Evolutionary conservation across 2,329 filamentous ascomycete species (phyloP).

Genomic region (Clonostachys solani): DNA sequence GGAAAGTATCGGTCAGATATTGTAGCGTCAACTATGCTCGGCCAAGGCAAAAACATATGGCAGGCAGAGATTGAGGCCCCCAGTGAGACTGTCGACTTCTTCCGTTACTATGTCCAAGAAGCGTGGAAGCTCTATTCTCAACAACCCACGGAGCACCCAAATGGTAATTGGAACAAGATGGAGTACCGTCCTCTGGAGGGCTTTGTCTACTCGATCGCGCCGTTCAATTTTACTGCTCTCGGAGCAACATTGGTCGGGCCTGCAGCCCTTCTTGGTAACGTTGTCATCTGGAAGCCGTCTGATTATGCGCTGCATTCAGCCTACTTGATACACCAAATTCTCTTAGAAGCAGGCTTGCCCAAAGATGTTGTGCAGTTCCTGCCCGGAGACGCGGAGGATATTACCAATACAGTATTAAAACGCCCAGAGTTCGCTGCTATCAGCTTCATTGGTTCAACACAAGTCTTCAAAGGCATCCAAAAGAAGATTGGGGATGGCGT

Average conservation of each 20-base stretch:
- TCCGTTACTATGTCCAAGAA: constrained; percentile 21
- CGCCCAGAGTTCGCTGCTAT: constrained; percentile 28
- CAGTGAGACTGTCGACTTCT: constrained; percentile 29
- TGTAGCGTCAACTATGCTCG: constrained; percentile 33
- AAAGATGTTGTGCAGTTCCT: constrained; percentile 27
- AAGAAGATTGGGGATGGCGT: constrained; percentile 15
- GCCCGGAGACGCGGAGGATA: constrained; percentile 23
- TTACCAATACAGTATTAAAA: constrained; percentile 19
- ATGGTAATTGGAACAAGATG: constrained; percentile 10
- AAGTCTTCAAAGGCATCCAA: constrained; percentile 22
- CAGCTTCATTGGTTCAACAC: constrained; percentile 24
- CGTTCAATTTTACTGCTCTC: constrained; percentile 38
- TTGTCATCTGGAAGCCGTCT: constrained; percentile 33
- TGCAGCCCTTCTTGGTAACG: constrained; percentile 31
- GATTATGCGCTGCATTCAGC: constrained; percentile 20
- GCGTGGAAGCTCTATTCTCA: constrained; percentile 25
- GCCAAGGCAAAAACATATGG: constrained; percentile 32
- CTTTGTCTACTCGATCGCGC: constrained; percentile 32
- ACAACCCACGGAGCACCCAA: constrained; percentile 21
- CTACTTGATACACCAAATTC: constrained; percentile 25
- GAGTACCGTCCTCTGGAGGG: constrained; percentile 33
- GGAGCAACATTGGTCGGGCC: constrained; percentile 38
- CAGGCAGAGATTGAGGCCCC: constrained; percentile 30
- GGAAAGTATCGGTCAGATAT: constrained; percentile 19
- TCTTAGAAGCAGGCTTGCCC: constrained; percentile 29